These are phyloP conservation scores for Auricularia sp. DNA, from an alignment of 768 basidiomycete genomes.

Conservation along the genomic window DNA sequence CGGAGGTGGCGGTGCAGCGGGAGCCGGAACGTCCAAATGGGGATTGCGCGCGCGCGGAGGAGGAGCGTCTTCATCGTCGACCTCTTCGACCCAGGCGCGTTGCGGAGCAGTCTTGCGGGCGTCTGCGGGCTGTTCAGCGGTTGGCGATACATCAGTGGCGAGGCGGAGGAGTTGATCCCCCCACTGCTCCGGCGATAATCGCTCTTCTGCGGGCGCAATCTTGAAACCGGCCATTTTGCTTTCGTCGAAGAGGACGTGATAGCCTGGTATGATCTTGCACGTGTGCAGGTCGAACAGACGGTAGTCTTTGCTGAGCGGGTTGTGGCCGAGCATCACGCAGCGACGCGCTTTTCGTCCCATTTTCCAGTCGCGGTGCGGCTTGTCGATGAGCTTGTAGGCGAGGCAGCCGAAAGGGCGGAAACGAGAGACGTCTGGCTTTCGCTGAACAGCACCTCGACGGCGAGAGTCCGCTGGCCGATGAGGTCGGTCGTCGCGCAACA, in stretches of 20 bases:
- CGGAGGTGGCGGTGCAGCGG: too few species aligned
- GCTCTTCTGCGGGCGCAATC: background rate
- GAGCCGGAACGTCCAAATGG: too few species aligned
- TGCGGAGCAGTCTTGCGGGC: too few species aligned
- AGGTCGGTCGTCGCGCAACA: slow-evolving; percentile 13
- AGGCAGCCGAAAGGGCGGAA: background rate
- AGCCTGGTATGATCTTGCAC: background rate
- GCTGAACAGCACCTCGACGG: too few species aligned
- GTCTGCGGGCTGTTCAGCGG: too few species aligned
- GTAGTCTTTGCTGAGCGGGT: background rate
- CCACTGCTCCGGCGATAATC: background rate
- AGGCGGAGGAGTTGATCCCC: background rate
- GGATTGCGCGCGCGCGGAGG: too few species aligned
- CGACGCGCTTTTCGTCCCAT: background rate
- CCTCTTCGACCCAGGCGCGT: too few species aligned
- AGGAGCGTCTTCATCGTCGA: too few species aligned
- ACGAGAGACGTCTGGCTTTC: too few species aligned
- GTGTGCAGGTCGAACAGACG: background rate
- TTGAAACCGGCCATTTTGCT: background rate
- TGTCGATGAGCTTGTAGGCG: background rate
- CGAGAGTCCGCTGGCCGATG: background rate
- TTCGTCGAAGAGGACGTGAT: background rate
- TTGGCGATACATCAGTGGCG: too few species aligned
- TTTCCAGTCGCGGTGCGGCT: background rate
- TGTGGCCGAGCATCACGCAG: background rate